These are phyloP conservation scores for Trichoderma virens DNA, from an alignment of 495 filamentous ascomycete species.

Conservation along the genomic window DNA sequence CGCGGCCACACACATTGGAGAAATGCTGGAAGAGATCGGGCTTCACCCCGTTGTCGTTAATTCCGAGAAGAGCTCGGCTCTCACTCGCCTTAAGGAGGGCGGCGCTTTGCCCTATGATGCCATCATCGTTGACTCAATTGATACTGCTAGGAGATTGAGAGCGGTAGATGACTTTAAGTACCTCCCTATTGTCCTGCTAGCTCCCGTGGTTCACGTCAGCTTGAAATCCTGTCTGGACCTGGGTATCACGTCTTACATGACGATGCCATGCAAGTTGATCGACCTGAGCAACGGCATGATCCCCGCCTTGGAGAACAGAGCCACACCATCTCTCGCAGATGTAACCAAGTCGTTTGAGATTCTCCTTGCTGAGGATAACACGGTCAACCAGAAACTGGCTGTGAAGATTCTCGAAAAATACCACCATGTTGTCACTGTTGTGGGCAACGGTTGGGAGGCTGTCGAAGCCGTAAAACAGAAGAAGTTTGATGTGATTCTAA, in stretches of 20 bases:
- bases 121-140: conserved; percentile 92
- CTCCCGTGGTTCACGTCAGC: conserved; percentile 83
- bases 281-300: conserved; percentile 98
- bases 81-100: conserved; percentile 39
- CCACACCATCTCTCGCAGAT: conserved; percentile 84
- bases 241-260: conserved; percentile 98
- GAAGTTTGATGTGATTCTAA: conserved; percentile 92
- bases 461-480: conserved; percentile 82
- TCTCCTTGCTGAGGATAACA: conserved; percentile 93
- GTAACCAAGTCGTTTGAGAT: conserved; percentile 96
- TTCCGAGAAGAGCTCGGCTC: conserved; percentile 47
- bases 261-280: conserved; percentile 88
- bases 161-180: conserved; percentile 94
- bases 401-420: conserved; percentile 98
- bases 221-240: conserved; percentile 93
- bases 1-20: conserved; percentile 65
- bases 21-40: conserved; percentile 71
- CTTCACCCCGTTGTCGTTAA: conserved; percentile 77
- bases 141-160: conserved; percentile 75
- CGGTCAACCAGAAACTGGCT: conserved; percentile 91
- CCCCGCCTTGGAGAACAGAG: conserved; percentile 90
- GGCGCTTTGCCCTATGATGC: conserved; percentile 76
- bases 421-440: conserved; percentile 92
- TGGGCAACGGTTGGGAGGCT: conserved; percentile 89
- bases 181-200: conserved; percentile 89